Evolutionary conservation across 2,329 filamentous ascomycete species (phyloP).

Genomic region (Colletotrichum sp.): DNA sequence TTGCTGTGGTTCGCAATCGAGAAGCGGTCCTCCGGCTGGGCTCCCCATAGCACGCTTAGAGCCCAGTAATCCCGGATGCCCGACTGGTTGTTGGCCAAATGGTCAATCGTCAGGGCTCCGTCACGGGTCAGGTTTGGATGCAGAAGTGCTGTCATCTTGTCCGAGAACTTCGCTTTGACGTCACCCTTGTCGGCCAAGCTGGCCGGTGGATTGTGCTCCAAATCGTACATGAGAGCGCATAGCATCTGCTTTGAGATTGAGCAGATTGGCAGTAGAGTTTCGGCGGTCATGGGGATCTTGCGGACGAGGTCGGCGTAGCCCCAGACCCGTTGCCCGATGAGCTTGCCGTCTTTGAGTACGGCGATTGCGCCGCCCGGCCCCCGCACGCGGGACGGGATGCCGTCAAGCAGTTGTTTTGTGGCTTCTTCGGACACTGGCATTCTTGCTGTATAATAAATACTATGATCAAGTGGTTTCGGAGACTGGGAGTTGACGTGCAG

Average conservation of each 20-base stretch:
- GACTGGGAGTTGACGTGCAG: neutral
- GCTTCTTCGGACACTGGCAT: neutral
- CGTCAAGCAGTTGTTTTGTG: neutral
- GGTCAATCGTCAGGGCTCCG: slow-evolving; percentile 36
- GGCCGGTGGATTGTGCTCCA: slow-evolving; percentile 35
- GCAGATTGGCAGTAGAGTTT: slow-evolving; percentile 47
- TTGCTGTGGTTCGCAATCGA: slow-evolving; percentile 34
- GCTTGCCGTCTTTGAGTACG: slow-evolving; percentile 45
- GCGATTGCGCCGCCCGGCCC: slow-evolving; percentile 48
- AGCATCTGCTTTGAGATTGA: slow-evolving; percentile 52
- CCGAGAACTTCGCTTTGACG: slow-evolving; percentile 30
- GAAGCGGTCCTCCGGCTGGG: slow-evolving; percentile 42
- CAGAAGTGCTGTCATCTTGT: slow-evolving; percentile 29
- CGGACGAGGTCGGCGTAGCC: slow-evolving; percentile 47
- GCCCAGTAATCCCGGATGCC: slow-evolving; percentile 52
- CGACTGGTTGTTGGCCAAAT: slow-evolving; percentile 46
- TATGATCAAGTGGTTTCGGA: neutral
- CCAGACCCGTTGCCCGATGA: slow-evolving; percentile 43
- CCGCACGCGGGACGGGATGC: slow-evolving; percentile 20
- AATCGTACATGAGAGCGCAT: slow-evolving; percentile 38
- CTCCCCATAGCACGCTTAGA: slow-evolving; percentile 46
- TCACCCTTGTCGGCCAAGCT: slow-evolving; percentile 31
- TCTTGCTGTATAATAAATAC: neutral
- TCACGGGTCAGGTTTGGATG: slow-evolving; percentile 24
- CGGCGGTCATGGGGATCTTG: slow-evolving; percentile 37